These are phyloP conservation scores for Sabuloglossum arenarium DNA, from an alignment of 495 filamentous ascomycete species.

Conservation along the genomic window DNA sequence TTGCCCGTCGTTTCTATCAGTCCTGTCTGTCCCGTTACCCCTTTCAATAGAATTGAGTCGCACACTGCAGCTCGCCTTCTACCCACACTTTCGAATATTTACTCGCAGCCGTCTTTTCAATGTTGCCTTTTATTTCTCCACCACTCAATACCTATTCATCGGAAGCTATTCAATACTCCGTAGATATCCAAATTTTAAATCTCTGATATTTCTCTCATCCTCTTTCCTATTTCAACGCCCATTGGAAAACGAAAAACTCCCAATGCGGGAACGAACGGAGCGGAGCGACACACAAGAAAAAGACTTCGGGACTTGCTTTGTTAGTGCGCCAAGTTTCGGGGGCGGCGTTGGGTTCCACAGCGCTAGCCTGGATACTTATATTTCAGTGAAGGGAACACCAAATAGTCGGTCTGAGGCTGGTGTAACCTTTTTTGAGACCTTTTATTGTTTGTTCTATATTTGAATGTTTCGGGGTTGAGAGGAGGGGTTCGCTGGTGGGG, in stretches of 20 bases:
- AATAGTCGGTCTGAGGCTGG: neutral
- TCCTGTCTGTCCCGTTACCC: neutral
- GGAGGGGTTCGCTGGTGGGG: too few relatives aligned
- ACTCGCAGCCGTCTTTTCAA: too few relatives aligned
- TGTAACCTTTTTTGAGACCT: neutral
- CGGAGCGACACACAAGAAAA: neutral
- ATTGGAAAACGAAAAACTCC: too few relatives aligned
- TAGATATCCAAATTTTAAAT: too few relatives aligned
- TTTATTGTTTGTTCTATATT: too few relatives aligned
- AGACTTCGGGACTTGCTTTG: too few relatives aligned
- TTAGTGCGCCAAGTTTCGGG: neutral
- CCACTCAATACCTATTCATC: too few relatives aligned
- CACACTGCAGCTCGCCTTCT: neutral
- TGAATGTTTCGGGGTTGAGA: too few relatives aligned
- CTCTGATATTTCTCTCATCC: neutral
- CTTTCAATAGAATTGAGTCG: neutral
- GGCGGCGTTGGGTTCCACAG: neutral
- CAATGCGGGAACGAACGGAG: neutral
- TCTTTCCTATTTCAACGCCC: neutral
- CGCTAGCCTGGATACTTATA: too few relatives aligned
- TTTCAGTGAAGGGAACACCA: neutral
- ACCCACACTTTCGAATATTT: too few relatives aligned
- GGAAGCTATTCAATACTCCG: too few relatives aligned
- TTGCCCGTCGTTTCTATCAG: neutral
- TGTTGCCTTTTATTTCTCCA: too few relatives aligned